These are phyloP conservation scores for Craspedostauros australis DNA, from an alignment of 108 stramenopile genomes.

Conservation along the genomic window DNA sequence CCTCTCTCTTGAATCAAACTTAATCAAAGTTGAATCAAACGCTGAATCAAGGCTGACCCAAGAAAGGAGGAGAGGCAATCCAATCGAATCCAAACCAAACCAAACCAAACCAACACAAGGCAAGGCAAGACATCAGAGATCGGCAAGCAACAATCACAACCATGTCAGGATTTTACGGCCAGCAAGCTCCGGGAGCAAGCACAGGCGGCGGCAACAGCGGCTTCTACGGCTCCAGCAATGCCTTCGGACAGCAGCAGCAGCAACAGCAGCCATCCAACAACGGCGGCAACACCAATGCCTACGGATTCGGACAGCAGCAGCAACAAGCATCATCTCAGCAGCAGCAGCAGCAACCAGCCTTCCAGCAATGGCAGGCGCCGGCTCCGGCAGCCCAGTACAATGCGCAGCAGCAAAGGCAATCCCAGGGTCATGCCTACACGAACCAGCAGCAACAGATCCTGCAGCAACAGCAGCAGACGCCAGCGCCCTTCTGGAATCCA, in stretches of 20 bases:
- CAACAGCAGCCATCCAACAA: slow-evolving; percentile 30
- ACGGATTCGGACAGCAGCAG: slow-evolving; percentile 12
- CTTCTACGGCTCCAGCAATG: slow-evolving; percentile 5
- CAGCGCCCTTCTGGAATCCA: slow-evolving; percentile 53
- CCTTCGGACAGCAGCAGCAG: slow-evolving; percentile 10
- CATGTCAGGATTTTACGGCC: slow-evolving; percentile 12
- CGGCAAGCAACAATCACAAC: not conserved
- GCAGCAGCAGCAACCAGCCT: slow-evolving; percentile 8
- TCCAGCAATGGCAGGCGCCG: slow-evolving; percentile 31
- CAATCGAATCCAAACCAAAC: too few species aligned
- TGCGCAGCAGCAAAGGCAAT: slow-evolving; percentile 12
- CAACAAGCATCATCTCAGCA: slow-evolving; percentile 15
- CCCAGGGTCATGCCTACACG: slow-evolving; percentile 1
- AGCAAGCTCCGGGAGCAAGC: slow-evolving; percentile 15
- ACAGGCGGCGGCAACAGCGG: slow-evolving; percentile 9
- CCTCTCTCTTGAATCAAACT: too few species aligned
- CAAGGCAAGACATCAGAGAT: not conserved
- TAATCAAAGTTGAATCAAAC: too few species aligned
- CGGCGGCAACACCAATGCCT: slow-evolving; percentile 18
- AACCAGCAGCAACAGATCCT: slow-evolving; percentile 24
- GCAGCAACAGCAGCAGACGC: slow-evolving; percentile 16
- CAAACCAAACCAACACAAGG: too few species aligned
- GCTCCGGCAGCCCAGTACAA: slow-evolving; percentile 25
- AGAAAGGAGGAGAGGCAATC: too few species aligned
- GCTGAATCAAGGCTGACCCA: too few species aligned